Base-by-base conservation (phyloP, 1,284 basidiomycete genomes). In the Puccinia coronata region DNA sequence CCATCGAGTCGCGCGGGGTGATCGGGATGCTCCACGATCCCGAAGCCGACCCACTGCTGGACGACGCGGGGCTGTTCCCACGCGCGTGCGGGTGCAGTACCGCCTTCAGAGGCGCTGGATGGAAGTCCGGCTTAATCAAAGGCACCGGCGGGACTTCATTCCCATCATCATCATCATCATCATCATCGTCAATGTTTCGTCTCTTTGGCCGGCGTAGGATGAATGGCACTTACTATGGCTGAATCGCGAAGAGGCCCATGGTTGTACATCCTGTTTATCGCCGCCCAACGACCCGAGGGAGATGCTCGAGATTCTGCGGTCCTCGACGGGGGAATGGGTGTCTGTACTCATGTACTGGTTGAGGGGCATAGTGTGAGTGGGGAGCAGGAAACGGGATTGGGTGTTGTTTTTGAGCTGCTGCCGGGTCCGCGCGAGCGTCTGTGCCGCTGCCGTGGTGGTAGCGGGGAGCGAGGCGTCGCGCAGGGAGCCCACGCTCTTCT, bases 1-100 rank as follows among this genome's bases (percentile, higher is more conserved):
- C 14, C 51, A 53, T 69, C 20, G 69, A 72, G 71, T 80, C 70
- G 23, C 39, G 55, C 39, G 78, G 78, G n/a, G 78, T 80, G 28
- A 73, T 47, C 2, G 78, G 78, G 28, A 77, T 34, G 28, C 39
- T 65, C 75, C 75, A 77, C 9, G 69, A 49, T 1, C 67, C 67
- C 5, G 36, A 53, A 1, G 51, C 67, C 36, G 49, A 70, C 6
- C 67, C 49, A 28, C 39, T 34, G 61, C 51, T 59, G 20, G 78
- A 80, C 4, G 65, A 71, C 3, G 55, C 65, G n/a, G 78, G 69
- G 16, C 65, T 61, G 59, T 72, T 80, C 12, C 78, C 78, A 2
- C 78, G 34, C 2, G 65, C 36, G 28, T 80, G 78, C 4, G 12
- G 51, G 51, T 8, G 51, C 23, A 53, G 12, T 0, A 53, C 25